These are phyloP conservation scores for Orbilia quercus DNA, from an alignment of 2,329 filamentous ascomycete genomes.

Conservation along the genomic window DNA sequence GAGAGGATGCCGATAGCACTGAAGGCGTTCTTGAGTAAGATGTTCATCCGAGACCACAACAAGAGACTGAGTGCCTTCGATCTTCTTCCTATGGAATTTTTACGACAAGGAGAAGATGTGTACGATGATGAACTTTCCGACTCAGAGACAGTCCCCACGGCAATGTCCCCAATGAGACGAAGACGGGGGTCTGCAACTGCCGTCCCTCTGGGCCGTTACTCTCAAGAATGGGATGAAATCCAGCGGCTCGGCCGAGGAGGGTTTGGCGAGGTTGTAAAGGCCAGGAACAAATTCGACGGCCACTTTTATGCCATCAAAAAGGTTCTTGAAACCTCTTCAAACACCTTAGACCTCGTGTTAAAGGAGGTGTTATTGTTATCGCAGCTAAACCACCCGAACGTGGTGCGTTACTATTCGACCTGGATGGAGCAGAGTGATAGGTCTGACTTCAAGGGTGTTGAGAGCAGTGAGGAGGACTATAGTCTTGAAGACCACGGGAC, in stretches of 20 bases:
- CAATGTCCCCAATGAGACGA: conserved; percentile 61
- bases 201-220: conserved; percentile 72
- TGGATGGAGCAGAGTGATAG: conserved; percentile 79
- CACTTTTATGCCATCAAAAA: conserved; percentile 98
- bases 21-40: conserved; percentile 80
- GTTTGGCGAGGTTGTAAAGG: conserved; percentile 96
- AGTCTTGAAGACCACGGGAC: conserved; percentile 52
- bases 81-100: conserved; percentile 70
- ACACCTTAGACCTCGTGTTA: conserved; percentile 82
- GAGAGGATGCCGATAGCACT: conserved; percentile 78
- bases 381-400: conserved; percentile 87
- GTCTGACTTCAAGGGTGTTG: conserved; percentile 55
- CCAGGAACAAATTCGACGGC: conserved; percentile 90
- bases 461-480: conserved; percentile 49
- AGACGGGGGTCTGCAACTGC: conserved; percentile 60
- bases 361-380: conserved; percentile 89
- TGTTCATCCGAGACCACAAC: conserved; percentile 86
- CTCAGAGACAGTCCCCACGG: conserved; percentile 56
- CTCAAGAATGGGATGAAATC: conserved; percentile 89
- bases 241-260: conserved; percentile 90
- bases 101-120: conserved; percentile 63
- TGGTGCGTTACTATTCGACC: conserved; percentile 91
- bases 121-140: conserved; percentile 64
- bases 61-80: conserved; percentile 86
- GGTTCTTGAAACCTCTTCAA: conserved; percentile 82